Evolutionary conservation across 106 monocot genomes (phyloP), one percentile per base, ranked within the genome.

Genomic region (Platanthera zijinensis): DNA sequence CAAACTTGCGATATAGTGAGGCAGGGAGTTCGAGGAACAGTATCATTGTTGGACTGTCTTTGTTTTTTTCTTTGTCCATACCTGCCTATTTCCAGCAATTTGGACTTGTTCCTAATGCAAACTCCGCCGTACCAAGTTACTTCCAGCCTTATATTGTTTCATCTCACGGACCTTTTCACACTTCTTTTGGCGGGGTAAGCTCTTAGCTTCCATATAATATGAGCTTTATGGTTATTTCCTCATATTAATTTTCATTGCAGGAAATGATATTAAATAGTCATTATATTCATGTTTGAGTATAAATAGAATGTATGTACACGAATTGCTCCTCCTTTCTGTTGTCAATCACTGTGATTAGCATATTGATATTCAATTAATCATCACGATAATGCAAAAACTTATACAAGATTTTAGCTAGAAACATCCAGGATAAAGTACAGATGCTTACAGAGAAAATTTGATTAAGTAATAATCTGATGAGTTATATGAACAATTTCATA

Each of bases 21-120:
- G 86, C 82, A 39, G 93, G 96, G 80, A 97, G 96, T 84, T 97
- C 96, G 49, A 84, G 96, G 81, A 97, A 91, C 77, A 87, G 83
- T 78, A 87, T 97, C 72, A 89, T 97, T 71, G 89, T 97, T 62
- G 96, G 93, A n/a, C 86, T 97, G 25, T 89, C 96, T 50, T 82
- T 97, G 48, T 97, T 97, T 78, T 89, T 97, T 69, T 93, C 96
- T 46, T 82, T 97, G 61, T 93, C 96, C 1, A 78, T 97, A n/a
- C 93, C 96, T 69, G 89, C 96, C 19, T 97, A 97, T 77, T 93
- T 96, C 67, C 96, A 96, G 77, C 96, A 93, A 78, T 93, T 89
- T 81, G 89, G 96, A n/a, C 71, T 84, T 10, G 51, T 50, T 74
- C 91, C 91, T 25, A 86, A 85, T 83, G 82, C 83, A 51, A 95